These are phyloP conservation scores for Pyrenophora tritici-repentis DNA, from an alignment of 2,329 filamentous ascomycete genomes.

Conservation along the genomic window DNA sequence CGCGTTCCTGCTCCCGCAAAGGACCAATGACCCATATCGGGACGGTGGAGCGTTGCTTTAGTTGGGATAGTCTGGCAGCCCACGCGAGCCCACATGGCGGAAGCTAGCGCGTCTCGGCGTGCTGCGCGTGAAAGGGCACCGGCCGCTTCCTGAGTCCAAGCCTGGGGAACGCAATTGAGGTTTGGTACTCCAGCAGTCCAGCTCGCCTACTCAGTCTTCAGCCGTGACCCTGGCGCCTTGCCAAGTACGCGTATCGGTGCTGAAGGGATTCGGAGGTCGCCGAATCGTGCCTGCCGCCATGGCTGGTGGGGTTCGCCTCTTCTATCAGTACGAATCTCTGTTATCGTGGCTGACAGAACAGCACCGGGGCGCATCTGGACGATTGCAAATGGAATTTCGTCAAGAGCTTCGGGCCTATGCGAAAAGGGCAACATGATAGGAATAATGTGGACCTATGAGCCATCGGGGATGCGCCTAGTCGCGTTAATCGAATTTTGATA, in stretches of 20 bases:
- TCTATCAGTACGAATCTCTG: conserved; percentile 11
- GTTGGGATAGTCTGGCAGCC: conserved; percentile 8
- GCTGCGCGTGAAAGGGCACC: conserved; percentile 7
- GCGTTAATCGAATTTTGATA: conserved; percentile 14
- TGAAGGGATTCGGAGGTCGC: conserved; percentile 7
- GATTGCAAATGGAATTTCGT: conserved; percentile 18
- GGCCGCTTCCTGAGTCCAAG: conserved; percentile 8
- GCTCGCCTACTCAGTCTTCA: conserved; percentile 2
- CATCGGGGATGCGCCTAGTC: conserved; percentile 9
- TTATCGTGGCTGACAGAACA: conserved; percentile 11
- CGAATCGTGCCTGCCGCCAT: neutral
- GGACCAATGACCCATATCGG: conserved; percentile 14
- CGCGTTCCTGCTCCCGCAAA: conserved; percentile 5
- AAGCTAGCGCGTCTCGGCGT: conserved; percentile 8
- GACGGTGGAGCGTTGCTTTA: conserved; percentile 10
- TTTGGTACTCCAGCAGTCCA: neutral
- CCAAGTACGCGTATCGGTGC: conserved; percentile 1
- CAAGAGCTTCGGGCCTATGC: conserved; percentile 1
- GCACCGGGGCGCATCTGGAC: conserved; percentile 6
- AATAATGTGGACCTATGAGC: conserved; percentile 8
- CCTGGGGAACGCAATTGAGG: conserved; percentile 3
- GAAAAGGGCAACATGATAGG: neutral
- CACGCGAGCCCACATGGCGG: conserved; percentile 15
- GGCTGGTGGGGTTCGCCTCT: conserved; percentile 12
- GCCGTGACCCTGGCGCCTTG: neutral